Evolutionary conservation across 2,329 filamentous ascomycete species (phyloP).

Genomic region (Colletotrichum sp.): DNA sequence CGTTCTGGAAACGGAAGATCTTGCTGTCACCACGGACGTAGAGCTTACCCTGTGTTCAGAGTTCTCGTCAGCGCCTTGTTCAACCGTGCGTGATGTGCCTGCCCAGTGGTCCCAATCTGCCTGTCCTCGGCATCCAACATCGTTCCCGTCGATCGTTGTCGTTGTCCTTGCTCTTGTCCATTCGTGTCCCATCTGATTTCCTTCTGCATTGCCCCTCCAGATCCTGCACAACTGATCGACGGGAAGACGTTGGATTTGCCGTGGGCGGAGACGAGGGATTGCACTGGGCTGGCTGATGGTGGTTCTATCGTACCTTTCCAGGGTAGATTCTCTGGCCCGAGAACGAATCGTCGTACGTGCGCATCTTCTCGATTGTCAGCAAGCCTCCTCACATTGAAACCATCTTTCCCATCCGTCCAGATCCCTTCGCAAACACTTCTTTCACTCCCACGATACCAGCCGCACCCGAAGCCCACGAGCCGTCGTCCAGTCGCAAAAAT

Average conservation of each 20-base stretch:
- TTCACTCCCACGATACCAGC: neutral
- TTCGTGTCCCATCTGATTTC: neutral
- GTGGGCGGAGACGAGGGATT: neutral
- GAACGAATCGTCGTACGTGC: constrained; percentile 71
- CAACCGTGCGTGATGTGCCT: neutral
- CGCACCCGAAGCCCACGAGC: neutral
- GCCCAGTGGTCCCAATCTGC: neutral
- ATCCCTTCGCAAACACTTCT: neutral
- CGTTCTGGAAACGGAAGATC: constrained; percentile 99
- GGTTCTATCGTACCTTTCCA: constrained; percentile 62
- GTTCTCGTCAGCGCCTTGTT: constrained; percentile 29
- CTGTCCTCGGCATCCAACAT: neutral
- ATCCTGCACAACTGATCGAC: constrained; percentile 2
- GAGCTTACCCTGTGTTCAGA: constrained; percentile 84
- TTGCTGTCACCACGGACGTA: constrained; percentile 99
- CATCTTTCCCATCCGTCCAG: neutral
- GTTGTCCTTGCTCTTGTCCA: neutral
- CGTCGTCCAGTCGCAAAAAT: neutral
- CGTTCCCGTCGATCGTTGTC: neutral
- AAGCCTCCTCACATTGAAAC: neutral
- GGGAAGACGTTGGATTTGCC: neutral
- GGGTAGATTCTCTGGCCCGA: constrained; percentile 72
- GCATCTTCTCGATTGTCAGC: constrained; percentile 54
- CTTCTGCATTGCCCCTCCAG: neutral
- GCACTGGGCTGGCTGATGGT: neutral